phyloP scores from a whole-genome alignment of 805 yeast species.

The Candida krabiensis region DNA sequence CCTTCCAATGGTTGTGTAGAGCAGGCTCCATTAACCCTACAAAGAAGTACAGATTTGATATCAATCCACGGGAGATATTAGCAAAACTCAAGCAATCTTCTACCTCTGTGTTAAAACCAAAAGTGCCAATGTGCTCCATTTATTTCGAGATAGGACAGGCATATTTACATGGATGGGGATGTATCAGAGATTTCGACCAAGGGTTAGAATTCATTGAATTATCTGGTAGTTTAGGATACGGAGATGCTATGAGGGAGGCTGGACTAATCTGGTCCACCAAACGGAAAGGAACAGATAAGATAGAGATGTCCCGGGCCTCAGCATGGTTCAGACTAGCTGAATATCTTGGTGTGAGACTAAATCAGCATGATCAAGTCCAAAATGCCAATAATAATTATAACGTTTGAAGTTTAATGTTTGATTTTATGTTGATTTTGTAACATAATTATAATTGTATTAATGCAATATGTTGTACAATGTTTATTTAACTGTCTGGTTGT shows the following conservation, averaged over 20 bases:
- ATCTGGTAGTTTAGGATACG: conserved; percentile 66
- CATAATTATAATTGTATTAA: too few species aligned
- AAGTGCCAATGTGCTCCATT: conserved; percentile 20
- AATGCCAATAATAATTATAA: too few species aligned
- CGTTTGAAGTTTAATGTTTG: too few species aligned
- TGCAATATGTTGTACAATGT: too few species aligned
- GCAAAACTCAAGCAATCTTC: conserved; percentile 30
- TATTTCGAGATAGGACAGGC: conserved; percentile 60
- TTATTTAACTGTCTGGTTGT: too few species aligned
- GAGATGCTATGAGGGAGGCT: conserved; percentile 66
- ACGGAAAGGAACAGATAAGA: conserved; percentile 48
- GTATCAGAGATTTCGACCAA: conserved; percentile 48
- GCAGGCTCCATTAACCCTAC: conserved; percentile 42
- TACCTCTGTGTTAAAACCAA: conserved; percentile 6
- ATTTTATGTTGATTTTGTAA: too few species aligned
- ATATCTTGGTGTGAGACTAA: conserved; percentile 54
- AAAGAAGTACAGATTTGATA: conserved; percentile 19
- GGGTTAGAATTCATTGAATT: conserved; percentile 62
- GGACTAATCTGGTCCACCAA: conserved; percentile 67
- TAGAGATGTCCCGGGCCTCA: conserved; percentile 62
- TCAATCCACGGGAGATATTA: conserved; percentile 39
- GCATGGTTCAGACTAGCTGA: conserved; percentile 71
- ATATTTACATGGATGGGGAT: conserved; percentile 58
- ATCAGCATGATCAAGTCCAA: too few species aligned
- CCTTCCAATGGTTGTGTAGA: conserved; percentile 60